These are phyloP conservation scores for Gynochthodes officinalis DNA, from an alignment of 257 asterid species.

Conservation along the genomic window DNA sequence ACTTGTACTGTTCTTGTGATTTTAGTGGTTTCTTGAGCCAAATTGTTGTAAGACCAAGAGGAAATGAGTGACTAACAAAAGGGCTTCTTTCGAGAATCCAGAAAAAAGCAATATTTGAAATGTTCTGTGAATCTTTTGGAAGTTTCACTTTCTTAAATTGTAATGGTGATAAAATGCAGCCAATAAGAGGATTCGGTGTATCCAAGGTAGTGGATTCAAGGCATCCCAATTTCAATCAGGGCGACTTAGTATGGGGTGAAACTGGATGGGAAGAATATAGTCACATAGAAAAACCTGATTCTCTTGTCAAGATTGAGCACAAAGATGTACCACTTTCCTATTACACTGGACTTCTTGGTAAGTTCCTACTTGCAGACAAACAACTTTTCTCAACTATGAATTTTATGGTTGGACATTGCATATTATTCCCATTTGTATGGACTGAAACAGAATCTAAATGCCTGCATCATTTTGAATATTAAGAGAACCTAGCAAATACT, in stretches of 20 bases:
- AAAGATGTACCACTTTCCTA: conserved; percentile 42
- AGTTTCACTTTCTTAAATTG: background rate
- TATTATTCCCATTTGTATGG: background rate
- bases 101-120: background rate
- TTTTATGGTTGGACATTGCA: background rate
- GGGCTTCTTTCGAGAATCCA: too few species aligned
- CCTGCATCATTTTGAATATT: too few species aligned
- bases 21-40: too few species aligned
- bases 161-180: background rate
- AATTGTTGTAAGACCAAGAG: too few species aligned
- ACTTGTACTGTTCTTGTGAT: background rate
- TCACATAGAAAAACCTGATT: conserved; percentile 4
- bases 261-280: conserved; percentile 28
- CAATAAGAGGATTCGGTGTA: conserved; percentile 32
- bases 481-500: too few species aligned
- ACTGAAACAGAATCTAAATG: background rate
- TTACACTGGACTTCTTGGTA: conserved; percentile 61
- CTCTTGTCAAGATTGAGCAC: conserved; percentile 20
- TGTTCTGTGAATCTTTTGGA: background rate
- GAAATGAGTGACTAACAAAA: too few species aligned
- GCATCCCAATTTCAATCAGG: conserved; percentile 24
- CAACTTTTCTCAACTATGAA: background rate
- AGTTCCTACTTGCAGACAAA: background rate
- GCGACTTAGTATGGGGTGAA: conserved; percentile 21
- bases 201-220: conserved; percentile 30